phyloP scores from a whole-genome alignment of 2,329 filamentous ascomycete genomes.

The Sporothrix phasma region DNA sequence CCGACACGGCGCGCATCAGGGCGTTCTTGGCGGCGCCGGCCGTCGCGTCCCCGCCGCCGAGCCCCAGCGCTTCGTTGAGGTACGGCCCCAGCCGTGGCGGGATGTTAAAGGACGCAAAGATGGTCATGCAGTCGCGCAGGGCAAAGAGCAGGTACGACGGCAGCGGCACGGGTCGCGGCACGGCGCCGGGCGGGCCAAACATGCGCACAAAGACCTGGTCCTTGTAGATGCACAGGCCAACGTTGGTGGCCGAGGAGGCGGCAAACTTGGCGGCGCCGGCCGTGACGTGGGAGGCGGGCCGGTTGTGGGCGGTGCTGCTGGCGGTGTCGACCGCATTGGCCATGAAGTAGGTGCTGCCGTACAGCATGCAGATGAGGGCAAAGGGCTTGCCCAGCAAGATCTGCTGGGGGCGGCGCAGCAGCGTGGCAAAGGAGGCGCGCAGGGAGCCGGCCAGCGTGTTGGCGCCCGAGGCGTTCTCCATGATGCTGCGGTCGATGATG shows the following conservation, averaged over 20 bases:
- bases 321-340: constrained; percentile 81
- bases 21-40: constrained; percentile 34
- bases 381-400: constrained; percentile 58
- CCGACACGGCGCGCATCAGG: constrained; percentile 37
- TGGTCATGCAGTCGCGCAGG: constrained; percentile 73
- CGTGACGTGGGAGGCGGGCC: constrained; percentile 53
- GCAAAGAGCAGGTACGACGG: constrained; percentile 72
- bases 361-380: constrained; percentile 61
- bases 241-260: constrained; percentile 71
- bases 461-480: constrained; percentile 70
- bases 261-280: constrained; percentile 71
- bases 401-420: constrained; percentile 50
- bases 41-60: not conserved
- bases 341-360: constrained; percentile 81
- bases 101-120: constrained; percentile 87
- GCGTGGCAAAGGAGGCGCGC: constrained; percentile 43
- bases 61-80: constrained; percentile 28
- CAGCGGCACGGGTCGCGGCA: constrained; percentile 50
- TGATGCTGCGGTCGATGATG: constrained; percentile 80
- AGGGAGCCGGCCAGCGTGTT: constrained; percentile 50
- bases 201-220: constrained; percentile 76
- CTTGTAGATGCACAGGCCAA: constrained; percentile 80
- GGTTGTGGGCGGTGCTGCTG: constrained; percentile 51
- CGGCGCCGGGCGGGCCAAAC: constrained; percentile 54
- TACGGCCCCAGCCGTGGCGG: constrained; percentile 67